phyloP scores from a whole-genome alignment of 2,329 filamentous ascomycete species.

The Fusarium miscanthi region DNA sequence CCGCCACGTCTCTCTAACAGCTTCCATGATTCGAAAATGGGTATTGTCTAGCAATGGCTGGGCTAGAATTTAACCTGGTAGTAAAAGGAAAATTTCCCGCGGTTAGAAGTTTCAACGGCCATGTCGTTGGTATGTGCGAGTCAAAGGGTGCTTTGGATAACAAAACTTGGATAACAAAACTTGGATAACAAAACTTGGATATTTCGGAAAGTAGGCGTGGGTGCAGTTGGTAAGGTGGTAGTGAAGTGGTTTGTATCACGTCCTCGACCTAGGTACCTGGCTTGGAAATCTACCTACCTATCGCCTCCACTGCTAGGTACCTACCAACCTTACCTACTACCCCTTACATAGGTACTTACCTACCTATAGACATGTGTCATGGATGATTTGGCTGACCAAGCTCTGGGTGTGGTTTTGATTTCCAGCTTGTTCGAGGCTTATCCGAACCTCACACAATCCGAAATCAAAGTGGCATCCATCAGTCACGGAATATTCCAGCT shows the following conservation, averaged over 20 bases:
- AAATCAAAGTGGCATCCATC: not conserved
- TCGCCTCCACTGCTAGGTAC: not conserved
- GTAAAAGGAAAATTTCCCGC: not conserved
- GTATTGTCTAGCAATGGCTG: conserved; percentile 3
- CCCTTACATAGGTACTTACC: not conserved
- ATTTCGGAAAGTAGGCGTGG: conserved; percentile 5
- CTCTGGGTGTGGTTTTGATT: not conserved
- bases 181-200: not conserved
- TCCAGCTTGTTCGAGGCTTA: not conserved
- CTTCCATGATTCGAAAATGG: conserved; percentile 10
- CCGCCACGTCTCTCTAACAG: conserved; percentile 16
- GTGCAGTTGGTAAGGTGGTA: conserved; percentile 12
- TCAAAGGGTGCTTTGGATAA: not conserved
- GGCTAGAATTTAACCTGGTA: not conserved
- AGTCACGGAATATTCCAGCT: not conserved
- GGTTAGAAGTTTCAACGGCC: not conserved
- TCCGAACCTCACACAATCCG: not conserved
- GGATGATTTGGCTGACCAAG: conserved; percentile 27
- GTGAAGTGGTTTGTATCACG: not conserved
- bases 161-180: not conserved
- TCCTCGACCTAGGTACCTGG: not conserved
- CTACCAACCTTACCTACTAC: not conserved
- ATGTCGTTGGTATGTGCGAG: not conserved
- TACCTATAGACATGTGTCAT: conserved; percentile 29
- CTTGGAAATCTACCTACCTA: conserved; percentile 17